Evolutionary conservation across 1,139 yeast species (phyloP), one percentile per base, ranked within the genome.

Genomic region (Candida sp.): DNA sequence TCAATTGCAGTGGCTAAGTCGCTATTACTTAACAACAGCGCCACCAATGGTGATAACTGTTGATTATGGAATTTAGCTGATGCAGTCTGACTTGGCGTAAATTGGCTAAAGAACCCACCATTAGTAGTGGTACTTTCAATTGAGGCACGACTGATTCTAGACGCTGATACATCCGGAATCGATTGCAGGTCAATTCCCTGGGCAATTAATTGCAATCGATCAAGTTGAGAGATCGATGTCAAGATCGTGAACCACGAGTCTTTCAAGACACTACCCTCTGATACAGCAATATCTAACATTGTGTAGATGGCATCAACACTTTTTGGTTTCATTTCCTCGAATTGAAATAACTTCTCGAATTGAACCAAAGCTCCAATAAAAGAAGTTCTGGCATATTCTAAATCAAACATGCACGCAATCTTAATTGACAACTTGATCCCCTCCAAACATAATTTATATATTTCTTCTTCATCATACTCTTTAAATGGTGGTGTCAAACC

Each of bases 401-500:
- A 69, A 41, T 84, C 95, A 61, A 90, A 91, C 63, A 86, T 78
- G 51, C 97, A 84, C 1, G 98, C 81, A 45, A 95, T 86, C 40
- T 85, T 81, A 43, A 90, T 83, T 1, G 97, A 83, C 39, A 89
- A 68, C 56, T 84, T 84, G 52, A 93, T 79, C 8, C 98, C 99
- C 52, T 88, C 96, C 46, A 95, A 70, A 54, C 97, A 86, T 5
- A 77, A 63, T 45, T 73, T 76, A n/a, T 87, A 75, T 4, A 87
- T 80, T 41, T 84, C 93, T 12, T 76, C 75, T 52, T 90, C 97
- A 50, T 88, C 95, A 48, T 85, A 84, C 48, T 88, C 96, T 59
- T 87, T 90, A 66, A 91, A 89, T 4, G 97, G 95, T 3, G 95
- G 95, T 0, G 97, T 89, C 43, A 95, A 74, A 0, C 96, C 97